These are phyloP conservation scores for Populus nigra DNA, from an alignment of 345 rosid genomes.

Conservation along the genomic window DNA sequence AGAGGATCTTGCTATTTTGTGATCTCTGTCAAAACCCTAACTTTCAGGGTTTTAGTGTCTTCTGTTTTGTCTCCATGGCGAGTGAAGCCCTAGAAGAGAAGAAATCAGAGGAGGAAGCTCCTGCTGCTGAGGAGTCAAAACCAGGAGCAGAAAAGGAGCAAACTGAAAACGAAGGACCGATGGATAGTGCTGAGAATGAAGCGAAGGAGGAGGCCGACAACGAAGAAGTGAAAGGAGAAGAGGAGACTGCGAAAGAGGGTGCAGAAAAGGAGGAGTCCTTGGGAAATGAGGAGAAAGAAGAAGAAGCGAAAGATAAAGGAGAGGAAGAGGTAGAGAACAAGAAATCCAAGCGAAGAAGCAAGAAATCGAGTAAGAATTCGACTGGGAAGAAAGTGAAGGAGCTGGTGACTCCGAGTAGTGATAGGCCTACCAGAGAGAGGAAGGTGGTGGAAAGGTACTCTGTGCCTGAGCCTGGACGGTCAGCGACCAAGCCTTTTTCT, in stretches of 20 bases:
- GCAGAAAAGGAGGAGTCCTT: slow-evolving; percentile 13
- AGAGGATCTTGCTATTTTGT: neutral
- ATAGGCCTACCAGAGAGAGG: slow-evolving; percentile 86
- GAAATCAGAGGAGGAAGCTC: slow-evolving; percentile 41
- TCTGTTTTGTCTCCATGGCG: slow-evolving; percentile 40
- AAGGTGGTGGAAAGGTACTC: slow-evolving; percentile 88
- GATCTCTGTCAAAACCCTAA: slow-evolving; percentile 10
- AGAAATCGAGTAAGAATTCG: slow-evolving; percentile 11
- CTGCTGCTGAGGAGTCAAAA: slow-evolving; percentile 22
- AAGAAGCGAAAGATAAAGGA: slow-evolving; percentile 22
- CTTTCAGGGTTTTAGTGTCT: slow-evolving; percentile 21
- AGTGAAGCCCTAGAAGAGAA: slow-evolving; percentile 65
- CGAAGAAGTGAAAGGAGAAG: slow-evolving; percentile 17
- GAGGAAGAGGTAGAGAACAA: slow-evolving; percentile 23
- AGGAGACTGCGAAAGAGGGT: slow-evolving; percentile 7
- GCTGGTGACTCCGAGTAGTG: slow-evolving; percentile 54
- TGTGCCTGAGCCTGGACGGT: slow-evolving; percentile 47
- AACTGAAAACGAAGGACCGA: neutral
- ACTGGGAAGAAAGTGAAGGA: slow-evolving; percentile 27
- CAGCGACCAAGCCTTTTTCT: slow-evolving; percentile 56
- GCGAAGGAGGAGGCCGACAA: slow-evolving; percentile 1
- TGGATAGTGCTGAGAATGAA: neutral
- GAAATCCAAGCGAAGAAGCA: neutral
- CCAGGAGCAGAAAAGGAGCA: slow-evolving; percentile 18
- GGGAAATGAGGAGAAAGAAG: slow-evolving; percentile 10